Base-by-base conservation (phyloP, 2,329 filamentous ascomycete genomes). In the Cladosporium cucumerinum region DNA sequence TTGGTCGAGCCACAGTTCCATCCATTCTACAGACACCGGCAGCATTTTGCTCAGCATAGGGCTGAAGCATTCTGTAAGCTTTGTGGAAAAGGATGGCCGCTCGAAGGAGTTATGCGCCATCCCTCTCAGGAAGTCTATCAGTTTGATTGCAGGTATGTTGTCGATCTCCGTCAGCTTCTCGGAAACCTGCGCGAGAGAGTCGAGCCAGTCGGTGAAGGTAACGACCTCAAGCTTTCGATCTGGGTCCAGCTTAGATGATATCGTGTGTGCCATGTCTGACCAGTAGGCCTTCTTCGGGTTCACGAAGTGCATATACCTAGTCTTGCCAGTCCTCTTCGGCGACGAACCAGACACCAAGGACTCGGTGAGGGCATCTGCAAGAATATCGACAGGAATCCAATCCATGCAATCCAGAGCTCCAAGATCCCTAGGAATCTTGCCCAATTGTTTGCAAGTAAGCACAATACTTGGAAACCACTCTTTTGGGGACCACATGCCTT, bases 371-470 rank as follows among this genome's bases (percentile, higher is more conserved):
- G 78, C 74, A 2, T 75, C 69, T 1, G 78, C 76, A 4, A 80
- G 72, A 0, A 76, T 34, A 57, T 83, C 81, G 18, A 80, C 74
- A 0, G 81, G 81, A 2, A 83, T 66, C 80, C 81, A 83, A 60
- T 82, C 78, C 5, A 82, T 71, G 1, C 66, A 66, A 5, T 70
- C 69, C 16, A 78, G 68, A 1, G 69, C 32, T 1, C 78, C 78
- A 5, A 83, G 67, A 4, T 72, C 67, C 3, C 72, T 69, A 1
- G 82, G 81, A 0, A 83, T 54, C 5, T 70, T 70, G 0, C 77
- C 74, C 1, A 81, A 67, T 8, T 76, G 71, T 5, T 74, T 67
- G 0, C 79, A 80, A 61, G 76, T 80, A 4, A 76, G 66, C 4
- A 82, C 68, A 30, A 83, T 74, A 68, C 52, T 57, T 1, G 52